Evolutionary conservation across 1,284 basidiomycete species (phyloP), one percentile per base, ranked within the genome.

Genomic region (Fomitopsis palustris): DNA sequence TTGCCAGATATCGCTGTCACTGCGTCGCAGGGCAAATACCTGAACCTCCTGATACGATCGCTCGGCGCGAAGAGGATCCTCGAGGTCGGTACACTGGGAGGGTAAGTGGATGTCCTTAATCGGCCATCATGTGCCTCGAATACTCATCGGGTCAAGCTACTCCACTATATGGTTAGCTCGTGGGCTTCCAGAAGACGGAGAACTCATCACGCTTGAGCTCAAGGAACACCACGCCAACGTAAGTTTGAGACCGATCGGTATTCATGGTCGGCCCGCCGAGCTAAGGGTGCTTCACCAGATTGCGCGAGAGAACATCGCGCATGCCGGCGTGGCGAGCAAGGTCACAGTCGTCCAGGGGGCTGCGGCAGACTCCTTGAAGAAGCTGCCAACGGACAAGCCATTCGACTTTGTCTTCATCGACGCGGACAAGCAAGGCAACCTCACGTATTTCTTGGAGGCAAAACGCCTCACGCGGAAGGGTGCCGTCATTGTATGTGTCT

Each of bases 321-420:
- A 73, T 54, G 83, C 84, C 0, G 82, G 81, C 0, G 64, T 84
- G 2, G 63, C 74, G 4, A 65, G 69, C 39, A 81, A 81, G 64
- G 75, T 83, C 37, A 70, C 79, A 37, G 71, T 86, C 31, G 72
- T 83, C 35, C 70, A 81, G 51, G 85, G 83, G 0, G 74, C 78
- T 43, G 85, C 83, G 0, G 70, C 72, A 4, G 78, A 84, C 1
- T 75, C 78, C 0, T 69, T 87, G 23, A 58, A 60, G 31, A 74
- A 69, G 39, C 66, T 86, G 33, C 68, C 76, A 2, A 70, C 80
- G 3, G 74, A 77, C 16, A 67, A 71, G 7, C 76, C 76, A 2
- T 87, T 84, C 68, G 85, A 87, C 67, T 68, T 87, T 29, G 75
- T 77, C 3, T 87, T 87, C 73, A 84, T 87, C 62, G 85, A 86